Evolutionary conservation across 192 early-diverging fungal species (phyloP).

Genomic region (Backusella luteola): DNA sequence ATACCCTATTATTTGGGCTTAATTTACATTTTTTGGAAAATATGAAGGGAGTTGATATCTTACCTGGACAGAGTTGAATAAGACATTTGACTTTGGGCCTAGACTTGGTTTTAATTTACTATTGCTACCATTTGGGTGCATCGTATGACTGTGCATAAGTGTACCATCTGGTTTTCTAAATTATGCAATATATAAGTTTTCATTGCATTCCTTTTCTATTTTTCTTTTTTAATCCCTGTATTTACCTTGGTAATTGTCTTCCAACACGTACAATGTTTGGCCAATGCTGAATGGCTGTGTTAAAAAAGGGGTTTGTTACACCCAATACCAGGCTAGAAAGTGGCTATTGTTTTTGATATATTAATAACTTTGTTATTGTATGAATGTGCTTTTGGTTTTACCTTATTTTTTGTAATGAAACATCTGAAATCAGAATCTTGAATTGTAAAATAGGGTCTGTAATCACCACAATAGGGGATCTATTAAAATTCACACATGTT

Average conservation of each 20-base stretch:
- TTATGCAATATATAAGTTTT: not conserved
- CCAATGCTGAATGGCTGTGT: constrained; percentile 90
- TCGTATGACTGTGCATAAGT: constrained; percentile 18
- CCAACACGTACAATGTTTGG: constrained; percentile 77
- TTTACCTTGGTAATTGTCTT: constrained; percentile 32
- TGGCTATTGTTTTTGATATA: constrained; percentile 43
- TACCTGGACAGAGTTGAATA: constrained; percentile 53
- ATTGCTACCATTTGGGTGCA: not conserved
- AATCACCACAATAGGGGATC: constrained; percentile 95
- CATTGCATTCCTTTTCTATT: constrained; percentile 30
- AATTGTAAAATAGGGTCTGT: constrained; percentile 95
- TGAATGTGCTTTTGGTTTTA: constrained; percentile 17
- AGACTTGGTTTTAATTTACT: constrained; percentile 25
- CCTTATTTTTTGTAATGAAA: constrained; percentile 56
- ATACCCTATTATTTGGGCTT: constrained; percentile 35
- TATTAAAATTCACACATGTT: constrained; percentile 19
- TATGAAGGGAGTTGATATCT: not conserved
- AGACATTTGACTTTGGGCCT: constrained; percentile 40
- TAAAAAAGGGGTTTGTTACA: constrained; percentile 94
- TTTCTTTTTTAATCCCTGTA: not conserved
- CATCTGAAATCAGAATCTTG: constrained; percentile 90
- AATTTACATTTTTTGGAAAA: too few species aligned
- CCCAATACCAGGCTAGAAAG: constrained; percentile 85
- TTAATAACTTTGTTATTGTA: not conserved
- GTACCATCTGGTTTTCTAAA: constrained; percentile 38